Base-by-base conservation (phyloP, 1,284 basidiomycete genomes). In the Ceratorhiza oryzae-sativae region DNA sequence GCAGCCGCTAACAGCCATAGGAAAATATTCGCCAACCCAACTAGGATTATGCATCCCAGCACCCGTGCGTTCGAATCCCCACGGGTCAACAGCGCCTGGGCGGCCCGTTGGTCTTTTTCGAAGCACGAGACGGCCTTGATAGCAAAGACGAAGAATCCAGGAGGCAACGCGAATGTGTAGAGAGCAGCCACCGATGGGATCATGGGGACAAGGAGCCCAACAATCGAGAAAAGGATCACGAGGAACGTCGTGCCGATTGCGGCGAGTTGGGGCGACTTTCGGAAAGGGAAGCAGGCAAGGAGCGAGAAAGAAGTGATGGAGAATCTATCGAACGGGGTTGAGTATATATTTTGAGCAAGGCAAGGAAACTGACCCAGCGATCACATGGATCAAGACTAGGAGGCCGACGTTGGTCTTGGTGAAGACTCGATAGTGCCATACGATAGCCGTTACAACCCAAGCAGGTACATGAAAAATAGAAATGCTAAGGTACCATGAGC, bases 101-200 rank as follows among this genome's bases (percentile, higher is more conserved):
- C 62, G 15, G 15, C 20, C 20, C 27, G 62, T 23, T n/a, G 36
- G n/a, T 61, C 18, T 20, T 25, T 10, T 39, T 65, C 71, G 62
- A 49, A 68, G 3, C 34, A 51, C 5, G 62, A 49, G 10, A 73
- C 36, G 30, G 67, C 61, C 15, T 45, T 42, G 41, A 73, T 63
- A n/a, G 87, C 86, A 75, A 91, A 93, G 15, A 91, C 84, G 76
- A 90, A 92, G 78, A 87, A 92, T 12, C 86, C 85, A 0, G 91
- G 88, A 0, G 91, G 92, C 77, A 93, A 91, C 42, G 93, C 79
- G 62, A 94, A 77, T 0, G 88, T 86, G 76, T 90, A 88, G 34
- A 92, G 81, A 67, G 86, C 85, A 3, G 86, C 86, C 1, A 80
- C 82, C 1, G 80, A 83, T 6, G 83, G 86, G 1, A 81, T 79